phyloP scores from a whole-genome alignment of 1,284 basidiomycete species.

The Trichosporon asahii region DNA sequence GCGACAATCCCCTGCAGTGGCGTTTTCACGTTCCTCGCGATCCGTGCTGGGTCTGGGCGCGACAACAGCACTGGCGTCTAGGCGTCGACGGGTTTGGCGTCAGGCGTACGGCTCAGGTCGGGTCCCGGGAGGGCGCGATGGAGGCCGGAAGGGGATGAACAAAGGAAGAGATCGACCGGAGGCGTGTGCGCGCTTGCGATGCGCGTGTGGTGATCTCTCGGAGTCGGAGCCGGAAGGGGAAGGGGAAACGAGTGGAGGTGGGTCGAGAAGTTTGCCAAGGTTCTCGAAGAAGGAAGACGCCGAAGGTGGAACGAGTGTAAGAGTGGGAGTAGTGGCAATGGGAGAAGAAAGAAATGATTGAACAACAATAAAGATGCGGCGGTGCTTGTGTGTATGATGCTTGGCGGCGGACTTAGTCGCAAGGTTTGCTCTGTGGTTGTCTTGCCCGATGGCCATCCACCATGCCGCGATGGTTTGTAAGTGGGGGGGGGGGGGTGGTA shows the following conservation, averaged over 20 bases:
- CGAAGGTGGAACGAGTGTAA: neutral
- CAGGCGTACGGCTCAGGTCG: neutral
- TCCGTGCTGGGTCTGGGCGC: neutral
- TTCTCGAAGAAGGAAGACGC: neutral
- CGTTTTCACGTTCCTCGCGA: neutral
- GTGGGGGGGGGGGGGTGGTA: slow-evolving; percentile 5
- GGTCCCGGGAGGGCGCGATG: neutral
- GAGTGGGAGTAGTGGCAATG: neutral
- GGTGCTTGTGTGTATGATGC: too few species aligned
- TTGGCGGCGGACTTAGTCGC: neutral
- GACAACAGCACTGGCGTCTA: neutral
- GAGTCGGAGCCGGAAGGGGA: neutral
- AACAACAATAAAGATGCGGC: neutral
- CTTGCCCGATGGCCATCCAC: neutral
- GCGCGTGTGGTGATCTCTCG: neutral
- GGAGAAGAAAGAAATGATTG: neutral
- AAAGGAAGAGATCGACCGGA: neutral
- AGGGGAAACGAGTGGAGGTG: neutral
- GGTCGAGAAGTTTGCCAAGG: neutral
- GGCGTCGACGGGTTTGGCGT: neutral
- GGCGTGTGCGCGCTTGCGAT: neutral
- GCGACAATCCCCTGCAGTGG: neutral
- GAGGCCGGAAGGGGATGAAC: neutral
- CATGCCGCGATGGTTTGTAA: neutral
- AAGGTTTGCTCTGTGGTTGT: neutral